phyloP scores from a whole-genome alignment of 768 basidiomycete species.

The Rhizopogon salebrosus region DNA sequence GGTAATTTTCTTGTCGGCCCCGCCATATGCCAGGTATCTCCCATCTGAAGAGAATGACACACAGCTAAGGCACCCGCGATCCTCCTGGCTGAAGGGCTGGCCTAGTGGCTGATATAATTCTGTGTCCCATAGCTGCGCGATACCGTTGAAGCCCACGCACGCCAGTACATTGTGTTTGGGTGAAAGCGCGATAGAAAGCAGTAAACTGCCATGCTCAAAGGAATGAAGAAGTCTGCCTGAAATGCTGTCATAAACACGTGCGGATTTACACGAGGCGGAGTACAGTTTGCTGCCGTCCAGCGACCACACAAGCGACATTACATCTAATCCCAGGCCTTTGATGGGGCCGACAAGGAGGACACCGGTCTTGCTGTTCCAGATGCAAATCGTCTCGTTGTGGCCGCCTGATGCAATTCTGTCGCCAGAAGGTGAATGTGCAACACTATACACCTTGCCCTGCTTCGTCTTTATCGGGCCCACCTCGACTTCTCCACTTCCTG shows the following conservation, averaged over 20 bases:
- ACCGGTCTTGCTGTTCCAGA: background rate
- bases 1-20: background rate
- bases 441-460: background rate
- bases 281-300: background rate
- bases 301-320: background rate
- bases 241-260: background rate
- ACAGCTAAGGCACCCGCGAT: background rate
- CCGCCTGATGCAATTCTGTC: background rate
- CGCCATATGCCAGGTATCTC: background rate
- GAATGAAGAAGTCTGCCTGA: background rate
- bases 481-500: background rate
- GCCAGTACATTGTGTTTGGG: background rate
- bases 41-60: background rate
- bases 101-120: background rate
- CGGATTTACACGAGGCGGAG: background rate
- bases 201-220: background rate
- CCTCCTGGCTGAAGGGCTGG: background rate
- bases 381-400: background rate
- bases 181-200: background rate
- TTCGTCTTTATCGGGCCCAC: background rate
- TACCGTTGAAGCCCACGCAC: no score
- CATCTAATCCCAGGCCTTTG: background rate
- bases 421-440: no score
- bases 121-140: background rate
- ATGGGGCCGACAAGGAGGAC: background rate